A percentile compares a stretch with the other conserved stretches of the same genome.
These are phyloP conservation scores for Suillus hirtellus DNA, from an alignment of 768 basidiomycete species.

Conservation along the genomic window DNA sequence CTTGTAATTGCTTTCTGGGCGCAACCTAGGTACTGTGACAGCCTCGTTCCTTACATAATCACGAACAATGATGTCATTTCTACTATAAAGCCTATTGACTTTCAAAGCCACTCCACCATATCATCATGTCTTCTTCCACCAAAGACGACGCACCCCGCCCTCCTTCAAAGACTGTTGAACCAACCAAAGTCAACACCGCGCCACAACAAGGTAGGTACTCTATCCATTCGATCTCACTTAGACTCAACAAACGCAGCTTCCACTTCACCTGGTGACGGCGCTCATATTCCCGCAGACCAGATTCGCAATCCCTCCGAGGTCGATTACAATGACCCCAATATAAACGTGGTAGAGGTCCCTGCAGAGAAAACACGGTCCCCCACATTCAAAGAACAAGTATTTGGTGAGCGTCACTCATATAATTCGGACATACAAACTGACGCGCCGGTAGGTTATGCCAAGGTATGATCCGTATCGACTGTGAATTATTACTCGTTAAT, in stretches of 20 bases:
- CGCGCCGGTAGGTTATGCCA: conserved; percentile 29
- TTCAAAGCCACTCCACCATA: not conserved
- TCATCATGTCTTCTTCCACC: conserved; percentile 2
- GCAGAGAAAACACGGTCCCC: conserved; percentile 28
- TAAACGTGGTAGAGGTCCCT: conserved; percentile 27
- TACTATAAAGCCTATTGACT: not conserved
- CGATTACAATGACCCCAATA: conserved; percentile 24
- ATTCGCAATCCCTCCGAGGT: conserved; percentile 29
- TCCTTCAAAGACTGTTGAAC: conserved; percentile 29
- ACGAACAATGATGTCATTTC: conserved; percentile 2
- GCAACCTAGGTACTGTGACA: too few species aligned
- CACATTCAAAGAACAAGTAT: conserved; percentile 60
- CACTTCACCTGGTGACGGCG: conserved; percentile 37
- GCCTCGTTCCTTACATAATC: not conserved
- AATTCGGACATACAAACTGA: not conserved
- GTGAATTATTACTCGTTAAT: conserved; percentile 10
- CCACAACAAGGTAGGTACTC: conserved; percentile 40
- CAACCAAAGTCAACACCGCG: conserved; percentile 28
- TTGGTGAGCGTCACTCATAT: conserved; percentile 39
- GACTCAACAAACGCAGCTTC: conserved; percentile 29
- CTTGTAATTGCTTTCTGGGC: too few species aligned
- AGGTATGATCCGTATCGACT: conserved; percentile 20
- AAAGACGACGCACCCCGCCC: conserved; percentile 1
- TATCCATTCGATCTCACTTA: not conserved
- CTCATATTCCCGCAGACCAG: conserved; percentile 31